Evolutionary conservation across 148 eudicot species (phyloP), one percentile per base, ranked within the genome.

Genomic region (Amaranthus palmeri): DNA sequence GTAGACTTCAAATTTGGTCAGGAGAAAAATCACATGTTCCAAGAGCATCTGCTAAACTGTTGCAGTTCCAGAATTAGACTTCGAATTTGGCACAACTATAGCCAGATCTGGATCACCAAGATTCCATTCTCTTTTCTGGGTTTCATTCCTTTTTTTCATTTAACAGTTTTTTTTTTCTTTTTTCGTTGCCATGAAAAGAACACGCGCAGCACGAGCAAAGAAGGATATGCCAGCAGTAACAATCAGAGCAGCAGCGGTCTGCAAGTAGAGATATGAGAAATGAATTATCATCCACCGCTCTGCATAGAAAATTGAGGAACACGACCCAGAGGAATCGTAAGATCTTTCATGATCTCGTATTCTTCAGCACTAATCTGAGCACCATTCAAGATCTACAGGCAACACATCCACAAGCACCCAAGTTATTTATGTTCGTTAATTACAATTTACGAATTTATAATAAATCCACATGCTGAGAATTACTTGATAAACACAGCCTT

Each of bases 311-410:
- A 85, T 49, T 87, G 85, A 67, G 96, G 91, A 15, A 79, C 88
- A 70, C 88, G 84, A 46, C 96, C 90, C 59, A 91, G 88, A 14
- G 98, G 98, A 72, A 95, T 72, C 50, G 91, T 56, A 40, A 95
- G 77, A 74, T 95, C 96, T 83, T 86, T 91, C 93, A 95, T 84
- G 25, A 79, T 80, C 76, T 86, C 88, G 48, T 81, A 91, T 80
- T 95, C 93, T 81, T 86, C 96, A 2, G 77, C 61, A 51, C 83
- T 84, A 67, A 89, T 82, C 69, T 82, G 79, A 14, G 96, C 90
- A 62, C 87, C 88, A 47, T 85, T 89, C 75, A 95, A 71, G 47
- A 91, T 83, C 98, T 95, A 61, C 55, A 76, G 41, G 68, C 68
- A 76, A 11, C 69, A 64, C 54, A 65, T 65, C 42, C 51, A 61